Conservation (phyloP, 129 eudicot genomes). For the Centaurea solstitialis region DNA sequence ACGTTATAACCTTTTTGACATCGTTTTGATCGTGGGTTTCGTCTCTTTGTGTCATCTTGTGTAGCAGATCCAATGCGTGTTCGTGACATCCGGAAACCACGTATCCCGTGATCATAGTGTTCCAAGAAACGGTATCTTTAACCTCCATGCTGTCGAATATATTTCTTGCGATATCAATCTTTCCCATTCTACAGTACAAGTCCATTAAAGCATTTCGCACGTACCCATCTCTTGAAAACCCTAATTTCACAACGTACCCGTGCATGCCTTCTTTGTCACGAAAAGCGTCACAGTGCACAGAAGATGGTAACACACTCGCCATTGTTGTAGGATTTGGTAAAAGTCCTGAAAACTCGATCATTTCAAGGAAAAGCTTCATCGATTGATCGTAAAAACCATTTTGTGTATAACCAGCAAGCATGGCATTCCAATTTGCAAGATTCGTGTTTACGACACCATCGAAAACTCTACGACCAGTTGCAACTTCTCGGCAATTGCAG, state of each 20-base stretch:
- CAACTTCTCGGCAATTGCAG: slow-evolving; percentile 68
- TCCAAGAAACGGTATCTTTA: slow-evolving; percentile 86
- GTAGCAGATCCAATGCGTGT: slow-evolving; percentile 60
- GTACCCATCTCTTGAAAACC: slow-evolving; percentile 53
- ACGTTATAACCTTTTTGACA: background rate
- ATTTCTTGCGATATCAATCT: slow-evolving; percentile 41
- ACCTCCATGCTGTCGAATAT: slow-evolving; percentile 65
- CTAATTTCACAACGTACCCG: slow-evolving; percentile 68
- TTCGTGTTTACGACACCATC: slow-evolving; percentile 46
- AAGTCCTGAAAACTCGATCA: slow-evolving; percentile 52
- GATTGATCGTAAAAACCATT: slow-evolving; percentile 58
- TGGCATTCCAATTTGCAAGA: slow-evolving; percentile 75
- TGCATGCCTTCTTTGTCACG: slow-evolving; percentile 68
- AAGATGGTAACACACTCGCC: slow-evolving; percentile 84
- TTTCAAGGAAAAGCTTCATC: slow-evolving; percentile 51
- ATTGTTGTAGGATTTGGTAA: slow-evolving; percentile 70
- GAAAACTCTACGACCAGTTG: slow-evolving; percentile 56
- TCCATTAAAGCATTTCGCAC: slow-evolving; percentile 85
- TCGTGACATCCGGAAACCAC: slow-evolving; percentile 76
- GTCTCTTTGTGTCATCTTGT: slow-evolving; percentile 51
- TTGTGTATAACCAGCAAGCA: slow-evolving; percentile 85
- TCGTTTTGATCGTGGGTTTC: slow-evolving; percentile 13
- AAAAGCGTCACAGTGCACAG: slow-evolving; percentile 65
- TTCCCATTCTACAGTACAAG: slow-evolving; percentile 76
- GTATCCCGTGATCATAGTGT: slow-evolving; percentile 78